Conservation (phyloP, 345 rosid species). For the Cochlearia excelsa region DNA sequence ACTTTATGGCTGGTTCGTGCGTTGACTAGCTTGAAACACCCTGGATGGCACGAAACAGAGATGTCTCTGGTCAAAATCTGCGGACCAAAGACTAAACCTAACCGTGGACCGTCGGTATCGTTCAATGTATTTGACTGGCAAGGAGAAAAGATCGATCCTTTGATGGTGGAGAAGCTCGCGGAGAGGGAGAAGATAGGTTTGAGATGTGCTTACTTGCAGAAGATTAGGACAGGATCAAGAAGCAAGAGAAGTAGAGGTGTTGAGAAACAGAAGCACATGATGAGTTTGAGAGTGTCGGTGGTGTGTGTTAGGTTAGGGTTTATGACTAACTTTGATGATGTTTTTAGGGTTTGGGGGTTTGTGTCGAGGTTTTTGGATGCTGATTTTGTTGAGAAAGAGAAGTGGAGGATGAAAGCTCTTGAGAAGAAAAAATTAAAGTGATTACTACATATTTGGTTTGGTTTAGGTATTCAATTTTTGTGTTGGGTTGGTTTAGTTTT, state of each 20-base stretch:
- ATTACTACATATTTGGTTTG: slow-evolving; percentile 6
- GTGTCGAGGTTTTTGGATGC: slow-evolving; percentile 81
- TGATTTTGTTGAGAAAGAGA: slow-evolving; percentile 90
- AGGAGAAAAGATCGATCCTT: slow-evolving; percentile 66
- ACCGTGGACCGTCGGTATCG: slow-evolving; percentile 59
- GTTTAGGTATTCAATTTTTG: background rate
- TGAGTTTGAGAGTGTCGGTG: slow-evolving; percentile 38
- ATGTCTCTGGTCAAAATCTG: slow-evolving; percentile 52
- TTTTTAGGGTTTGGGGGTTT: slow-evolving; percentile 72
- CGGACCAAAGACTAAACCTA: slow-evolving; percentile 55
- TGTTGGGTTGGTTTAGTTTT: background rate
- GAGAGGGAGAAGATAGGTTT: slow-evolving; percentile 61
- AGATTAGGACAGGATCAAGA: slow-evolving; percentile 34
- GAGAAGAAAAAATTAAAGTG: slow-evolving; percentile 28
- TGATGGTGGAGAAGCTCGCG: slow-evolving; percentile 68
- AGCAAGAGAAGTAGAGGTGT: slow-evolving; percentile 23
- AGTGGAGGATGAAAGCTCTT: slow-evolving; percentile 74
- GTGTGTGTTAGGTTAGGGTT: slow-evolving; percentile 63
- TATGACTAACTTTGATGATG: slow-evolving; percentile 75
- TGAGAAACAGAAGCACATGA: background rate
- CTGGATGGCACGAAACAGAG: slow-evolving; percentile 42
- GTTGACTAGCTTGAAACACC: slow-evolving; percentile 60
- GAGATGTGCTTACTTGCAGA: slow-evolving; percentile 46
- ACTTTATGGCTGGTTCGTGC: slow-evolving; percentile 76
- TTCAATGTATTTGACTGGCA: slow-evolving; percentile 92